These are phyloP conservation scores for Cutaneotrichosporon cutaneum DNA, from an alignment of 1,284 basidiomycete genomes.

Conservation along the genomic window DNA sequence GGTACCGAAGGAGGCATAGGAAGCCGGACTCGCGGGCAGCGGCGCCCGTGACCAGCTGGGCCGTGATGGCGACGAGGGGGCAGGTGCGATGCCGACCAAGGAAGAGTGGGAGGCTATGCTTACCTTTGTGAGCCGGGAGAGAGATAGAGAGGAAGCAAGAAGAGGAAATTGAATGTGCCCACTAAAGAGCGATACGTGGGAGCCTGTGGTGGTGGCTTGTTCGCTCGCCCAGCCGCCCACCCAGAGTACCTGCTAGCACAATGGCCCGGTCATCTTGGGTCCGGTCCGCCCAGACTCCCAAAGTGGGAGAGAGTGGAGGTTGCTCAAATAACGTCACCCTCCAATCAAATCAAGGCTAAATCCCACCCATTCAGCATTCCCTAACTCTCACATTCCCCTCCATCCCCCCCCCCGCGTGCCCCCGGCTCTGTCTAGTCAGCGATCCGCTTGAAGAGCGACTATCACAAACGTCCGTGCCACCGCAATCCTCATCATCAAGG, in stretches of 20 bases:
- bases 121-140: slow-evolving; percentile 1
- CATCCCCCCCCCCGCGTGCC: not conserved
- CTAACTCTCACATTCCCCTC: not conserved
- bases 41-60: not conserved
- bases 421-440: not conserved
- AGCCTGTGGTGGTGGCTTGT: not conserved
- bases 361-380: not conserved
- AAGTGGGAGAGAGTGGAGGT: too few species aligned
- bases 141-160: slow-evolving; percentile 1
- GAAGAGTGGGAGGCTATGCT: not conserved
- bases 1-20: not conserved
- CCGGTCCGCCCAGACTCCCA: not conserved
- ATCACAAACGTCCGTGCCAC: not conserved
- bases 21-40: not conserved
- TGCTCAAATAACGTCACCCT: not conserved
- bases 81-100: not conserved
- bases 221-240: too few species aligned
- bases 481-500: not conserved
- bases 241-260: not conserved
- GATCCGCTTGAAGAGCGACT: too few species aligned
- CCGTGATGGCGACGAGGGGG: not conserved
- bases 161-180: not conserved
- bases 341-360: not conserved
- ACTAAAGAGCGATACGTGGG: slow-evolving; percentile 3
- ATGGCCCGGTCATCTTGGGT: not conserved